phyloP scores from a whole-genome alignment of 352 stramenopile species.

The Globisporangium recalcitrans region DNA sequence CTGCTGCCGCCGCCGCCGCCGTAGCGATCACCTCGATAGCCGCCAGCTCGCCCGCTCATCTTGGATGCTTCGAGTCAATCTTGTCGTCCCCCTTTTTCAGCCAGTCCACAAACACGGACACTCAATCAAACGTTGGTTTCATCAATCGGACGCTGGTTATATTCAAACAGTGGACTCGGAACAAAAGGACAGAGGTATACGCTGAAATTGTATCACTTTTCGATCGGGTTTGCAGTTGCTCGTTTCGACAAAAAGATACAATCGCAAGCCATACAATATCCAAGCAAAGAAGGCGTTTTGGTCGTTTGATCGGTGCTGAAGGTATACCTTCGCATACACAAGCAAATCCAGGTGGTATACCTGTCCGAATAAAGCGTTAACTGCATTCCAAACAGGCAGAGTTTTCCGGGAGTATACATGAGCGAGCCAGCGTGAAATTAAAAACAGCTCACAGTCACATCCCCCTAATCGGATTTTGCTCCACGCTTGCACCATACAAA shows the following conservation, averaged over 20 bases:
- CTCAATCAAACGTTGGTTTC: not conserved
- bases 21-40: slow-evolving; percentile 20
- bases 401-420: not conserved
- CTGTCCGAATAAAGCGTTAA: not conserved
- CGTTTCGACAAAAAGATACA: too few species aligned
- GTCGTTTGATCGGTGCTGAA: too few species aligned
- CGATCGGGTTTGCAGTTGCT: too few species aligned
- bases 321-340: too few species aligned
- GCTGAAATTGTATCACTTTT: not conserved
- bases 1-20: slow-evolving; percentile 14
- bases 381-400: not conserved
- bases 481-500: slow-evolving; percentile 6
- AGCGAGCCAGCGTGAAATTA: slow-evolving; percentile 8
- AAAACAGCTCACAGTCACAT: slow-evolving; percentile 4
- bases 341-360: too few species aligned
- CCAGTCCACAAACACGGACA: not conserved
- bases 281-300: too few species aligned
- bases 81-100: not conserved
- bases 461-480: not conserved
- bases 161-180: not conserved
- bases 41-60: slow-evolving; percentile 22
- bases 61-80: not conserved
- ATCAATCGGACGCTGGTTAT: not conserved
- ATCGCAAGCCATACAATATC: too few species aligned
- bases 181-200: too few species aligned